These are phyloP conservation scores for Blastocystis sp. DNA, from an alignment of 352 stramenopile genomes.

Conservation along the genomic window DNA sequence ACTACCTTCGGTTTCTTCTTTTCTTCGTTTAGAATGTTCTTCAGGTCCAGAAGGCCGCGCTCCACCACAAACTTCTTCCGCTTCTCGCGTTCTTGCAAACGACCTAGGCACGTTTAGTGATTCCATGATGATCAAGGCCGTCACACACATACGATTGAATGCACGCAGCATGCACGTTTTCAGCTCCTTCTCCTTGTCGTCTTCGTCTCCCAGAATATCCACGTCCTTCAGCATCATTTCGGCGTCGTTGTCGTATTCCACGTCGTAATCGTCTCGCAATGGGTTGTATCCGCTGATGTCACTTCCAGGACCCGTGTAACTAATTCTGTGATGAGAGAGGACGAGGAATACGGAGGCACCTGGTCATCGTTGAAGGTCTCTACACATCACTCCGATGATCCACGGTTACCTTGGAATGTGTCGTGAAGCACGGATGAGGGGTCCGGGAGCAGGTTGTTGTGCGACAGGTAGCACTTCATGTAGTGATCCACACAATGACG, in stretches of 20 bases:
- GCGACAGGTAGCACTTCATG: slow-evolving; percentile 77
- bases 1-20: slow-evolving; percentile 81
- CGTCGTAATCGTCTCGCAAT: slow-evolving; percentile 90
- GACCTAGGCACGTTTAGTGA: background rate
- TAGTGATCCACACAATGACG: slow-evolving; percentile 86
- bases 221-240: slow-evolving; percentile 91
- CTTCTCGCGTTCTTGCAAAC: slow-evolving; percentile 84
- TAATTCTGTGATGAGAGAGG: too few relatives aligned
- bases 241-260: slow-evolving; percentile 94
- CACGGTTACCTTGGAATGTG: slow-evolving; percentile 51
- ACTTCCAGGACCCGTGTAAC: slow-evolving; percentile 2
- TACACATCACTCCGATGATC: slow-evolving; percentile 9
- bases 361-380: background rate
- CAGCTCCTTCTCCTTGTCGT: slow-evolving; percentile 81
- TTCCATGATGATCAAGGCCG: background rate
- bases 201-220: slow-evolving; percentile 85
- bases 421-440: slow-evolving; percentile 30
- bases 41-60: slow-evolving; percentile 86
- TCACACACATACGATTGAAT: slow-evolving; percentile 85
- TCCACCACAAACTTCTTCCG: slow-evolving; percentile 86
- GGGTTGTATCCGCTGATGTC: slow-evolving; percentile 90
- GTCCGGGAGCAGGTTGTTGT: slow-evolving; percentile 63
- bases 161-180: slow-evolving; percentile 92
- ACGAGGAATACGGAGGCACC: background rate
- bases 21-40: slow-evolving; percentile 85